Base-by-base conservation (phyloP, 2,329 filamentous ascomycete species). In the Ceratocystis variospora region DNA sequence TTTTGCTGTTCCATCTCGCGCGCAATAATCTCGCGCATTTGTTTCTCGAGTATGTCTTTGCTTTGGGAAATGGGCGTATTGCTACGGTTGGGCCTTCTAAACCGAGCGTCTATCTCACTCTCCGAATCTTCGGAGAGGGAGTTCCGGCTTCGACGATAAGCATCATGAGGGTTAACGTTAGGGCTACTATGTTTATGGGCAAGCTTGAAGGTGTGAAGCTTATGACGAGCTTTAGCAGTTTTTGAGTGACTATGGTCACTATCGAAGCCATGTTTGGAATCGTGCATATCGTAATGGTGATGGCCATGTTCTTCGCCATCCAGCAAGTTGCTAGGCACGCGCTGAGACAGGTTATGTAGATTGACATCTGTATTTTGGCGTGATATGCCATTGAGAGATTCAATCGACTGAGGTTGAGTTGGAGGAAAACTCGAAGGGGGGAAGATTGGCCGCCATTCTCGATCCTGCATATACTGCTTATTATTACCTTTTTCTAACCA, bases 401-500 rank as follows among this genome's bases (percentile, higher is more conserved):
- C 48, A 71, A 61, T 25, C 72, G 71, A 45, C 68, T 28, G 44
- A 17, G 33, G 37, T 69, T 66, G 64, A 28, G 48, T 22, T 41
- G 61, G 70, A 70, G 0, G 70, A n/a, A 68, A 57, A 5, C 33
- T 37, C 0, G 44, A 28, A 10, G 66, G 53, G 5, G 63, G 80
- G 69, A 89, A 95, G 15, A 96, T 83, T 67, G 83, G 86, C 61
- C 83, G 81, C 72, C 90, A 90, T 71, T 89, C 79, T 15, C 86
- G 84, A 74, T 96, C 88, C 72, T 96, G 89, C 53, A 96, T 87
- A 33, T 91, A 79, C 64, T 81, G 81, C 73, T 92, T 95, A 75
- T 96, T 91, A 67, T 87, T 79, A 41, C 83, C 84, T 71, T 92
- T 86, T 73, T 96, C 90, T 25, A 95, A 77, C 94, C 94, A 99